A percentile compares a stretch with the other conserved stretches of the same genome.
Evolutionary conservation across 176 grass and related monocot species (phyloP).

Genomic region (Puccinellia tenuiflora): DNA sequence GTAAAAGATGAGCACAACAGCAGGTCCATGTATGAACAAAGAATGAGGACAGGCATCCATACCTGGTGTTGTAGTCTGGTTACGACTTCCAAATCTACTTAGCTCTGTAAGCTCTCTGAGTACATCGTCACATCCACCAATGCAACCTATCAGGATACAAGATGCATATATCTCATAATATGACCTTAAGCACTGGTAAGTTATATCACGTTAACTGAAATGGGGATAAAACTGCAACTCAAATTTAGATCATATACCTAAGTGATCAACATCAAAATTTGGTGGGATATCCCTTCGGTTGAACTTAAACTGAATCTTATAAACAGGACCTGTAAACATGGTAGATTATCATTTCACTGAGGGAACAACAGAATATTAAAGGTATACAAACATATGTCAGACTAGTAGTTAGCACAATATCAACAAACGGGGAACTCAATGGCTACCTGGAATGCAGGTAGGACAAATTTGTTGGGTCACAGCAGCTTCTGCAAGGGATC

Average conservation of each 20-base stretch:
- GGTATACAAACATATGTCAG: not conserved
- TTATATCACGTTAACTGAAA: slow-evolving; percentile 5
- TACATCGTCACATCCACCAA: slow-evolving; percentile 86
- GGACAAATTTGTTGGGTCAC: slow-evolving; percentile 74
- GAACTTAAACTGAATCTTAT: slow-evolving; percentile 86
- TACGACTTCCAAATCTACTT: slow-evolving; percentile 62
- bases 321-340: slow-evolving; percentile 56
- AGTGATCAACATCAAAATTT: slow-evolving; percentile 81
- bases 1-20: slow-evolving; percentile 4
- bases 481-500: slow-evolving; percentile 71
- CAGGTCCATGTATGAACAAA: not conserved
- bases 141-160: slow-evolving; percentile 56
- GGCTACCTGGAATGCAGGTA: slow-evolving; percentile 70
- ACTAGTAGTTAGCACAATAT: not conserved
- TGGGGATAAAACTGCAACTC: not conserved
- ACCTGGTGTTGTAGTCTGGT: slow-evolving; percentile 57
- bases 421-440: slow-evolving; percentile 20
- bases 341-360: slow-evolving; percentile 7
- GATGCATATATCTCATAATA: not conserved
- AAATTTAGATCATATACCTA: slow-evolving; percentile 48
- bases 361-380: slow-evolving; percentile 1
- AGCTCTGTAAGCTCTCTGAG: slow-evolving; percentile 79
- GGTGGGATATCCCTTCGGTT: slow-evolving; percentile 80
- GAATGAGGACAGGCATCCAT: not conserved
- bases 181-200: not conserved